Percentiles rank a stretch among this genome's conserved stretches.
Conservation (phyloP, 192 early-diverging fungal species). For the Coemansia sp. region DNA sequence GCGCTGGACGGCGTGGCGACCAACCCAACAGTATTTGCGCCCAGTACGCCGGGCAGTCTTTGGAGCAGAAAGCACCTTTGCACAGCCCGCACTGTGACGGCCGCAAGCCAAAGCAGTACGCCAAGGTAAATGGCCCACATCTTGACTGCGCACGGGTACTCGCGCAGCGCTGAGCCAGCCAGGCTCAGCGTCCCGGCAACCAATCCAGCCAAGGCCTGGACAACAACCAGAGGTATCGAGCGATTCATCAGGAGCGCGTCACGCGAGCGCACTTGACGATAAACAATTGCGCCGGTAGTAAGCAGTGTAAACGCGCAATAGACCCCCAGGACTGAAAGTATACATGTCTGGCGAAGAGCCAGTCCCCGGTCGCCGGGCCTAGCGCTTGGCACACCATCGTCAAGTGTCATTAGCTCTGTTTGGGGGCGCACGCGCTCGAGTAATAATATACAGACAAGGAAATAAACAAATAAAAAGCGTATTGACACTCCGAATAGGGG, state of each 20-base stretch:
- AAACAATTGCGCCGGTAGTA: slow-evolving; percentile 18
- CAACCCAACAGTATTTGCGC: neutral
- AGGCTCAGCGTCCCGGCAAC: slow-evolving; percentile 15
- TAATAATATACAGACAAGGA: neutral
- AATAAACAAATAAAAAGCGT: slow-evolving; percentile 4
- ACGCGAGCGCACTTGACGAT: slow-evolving; percentile 10
- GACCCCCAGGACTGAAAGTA: slow-evolving; percentile 14
- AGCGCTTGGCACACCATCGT: neutral
- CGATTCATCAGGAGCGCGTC: slow-evolving; percentile 18
- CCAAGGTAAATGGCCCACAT: slow-evolving; percentile 33
- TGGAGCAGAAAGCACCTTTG: slow-evolving; percentile 17
- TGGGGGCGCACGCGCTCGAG: neutral
- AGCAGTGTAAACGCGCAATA: slow-evolving; percentile 13
- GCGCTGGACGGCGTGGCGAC: slow-evolving; percentile 2
- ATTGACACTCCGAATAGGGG: neutral
- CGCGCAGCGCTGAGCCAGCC: slow-evolving; percentile 11
- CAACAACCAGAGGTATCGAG: slow-evolving; percentile 16
- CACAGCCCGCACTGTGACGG: slow-evolving; percentile 18
- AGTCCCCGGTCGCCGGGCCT: neutral
- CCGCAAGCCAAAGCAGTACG: slow-evolving; percentile 26
- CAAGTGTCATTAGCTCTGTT: neutral
- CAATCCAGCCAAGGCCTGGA: slow-evolving; percentile 14
- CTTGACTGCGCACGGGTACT: slow-evolving; percentile 31
- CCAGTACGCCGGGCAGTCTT: neutral
- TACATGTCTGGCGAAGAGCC: slow-evolving; percentile 8